Evolutionary conservation across 164 flowering plant genomes (phyloP).

Genomic region (Akebia trifoliata): DNA sequence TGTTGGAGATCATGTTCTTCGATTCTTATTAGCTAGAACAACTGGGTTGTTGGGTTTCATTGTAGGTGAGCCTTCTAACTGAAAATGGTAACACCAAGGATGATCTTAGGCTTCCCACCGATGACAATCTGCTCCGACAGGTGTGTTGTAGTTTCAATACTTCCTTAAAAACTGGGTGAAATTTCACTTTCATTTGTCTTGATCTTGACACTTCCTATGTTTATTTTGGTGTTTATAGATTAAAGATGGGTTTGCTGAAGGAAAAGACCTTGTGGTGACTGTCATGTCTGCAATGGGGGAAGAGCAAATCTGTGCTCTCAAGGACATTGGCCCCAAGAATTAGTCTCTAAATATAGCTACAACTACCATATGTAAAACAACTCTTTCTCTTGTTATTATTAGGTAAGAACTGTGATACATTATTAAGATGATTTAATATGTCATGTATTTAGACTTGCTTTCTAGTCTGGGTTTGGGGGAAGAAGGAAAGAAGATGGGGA

Average conservation of each 20-base stretch:
- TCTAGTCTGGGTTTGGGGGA: too few species aligned
- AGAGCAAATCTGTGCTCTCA: conserved; percentile 53
- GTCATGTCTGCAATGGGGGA: conserved; percentile 61
- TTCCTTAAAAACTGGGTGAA: too few species aligned
- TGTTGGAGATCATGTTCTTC: not conserved
- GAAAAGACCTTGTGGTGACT: conserved; percentile 55
- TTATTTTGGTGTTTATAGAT: conserved; percentile 26
- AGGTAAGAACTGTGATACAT: too few species aligned
- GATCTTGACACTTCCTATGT: not conserved
- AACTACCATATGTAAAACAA: too few species aligned
- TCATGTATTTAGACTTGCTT: too few species aligned
- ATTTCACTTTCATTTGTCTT: conserved; percentile 18
- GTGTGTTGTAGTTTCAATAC: conserved; percentile 14
- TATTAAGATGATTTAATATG: too few species aligned
- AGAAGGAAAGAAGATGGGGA: too few species aligned
- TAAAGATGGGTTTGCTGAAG: conserved; percentile 53
- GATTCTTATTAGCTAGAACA: not conserved
- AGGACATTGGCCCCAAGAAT: conserved; percentile 54
- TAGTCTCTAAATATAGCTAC: too few species aligned
- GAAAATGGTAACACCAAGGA: conserved; percentile 58
- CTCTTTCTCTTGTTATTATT: too few species aligned
- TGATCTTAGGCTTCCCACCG: conserved; percentile 61
- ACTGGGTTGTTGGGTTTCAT: not conserved
- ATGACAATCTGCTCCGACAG: conserved; percentile 48
- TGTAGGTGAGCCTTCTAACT: conserved; percentile 56